Evolutionary conservation across 257 asterid species (phyloP).

Genomic region (Penstemon davidsonii): DNA sequence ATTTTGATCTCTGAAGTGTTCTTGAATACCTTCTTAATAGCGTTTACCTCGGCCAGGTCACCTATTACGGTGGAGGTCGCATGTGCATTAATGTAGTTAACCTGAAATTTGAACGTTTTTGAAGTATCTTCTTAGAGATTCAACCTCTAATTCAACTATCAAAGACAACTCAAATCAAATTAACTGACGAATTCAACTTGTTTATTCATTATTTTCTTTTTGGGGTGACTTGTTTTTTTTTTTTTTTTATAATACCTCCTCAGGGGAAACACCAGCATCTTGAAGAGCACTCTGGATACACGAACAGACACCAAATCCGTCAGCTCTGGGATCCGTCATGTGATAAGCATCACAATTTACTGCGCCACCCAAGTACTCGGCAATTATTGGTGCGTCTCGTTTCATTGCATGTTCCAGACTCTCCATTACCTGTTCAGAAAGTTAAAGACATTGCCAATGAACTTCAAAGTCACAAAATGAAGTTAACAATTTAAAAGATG

Average conservation of each 20-base stretch:
- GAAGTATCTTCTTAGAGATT: background rate
- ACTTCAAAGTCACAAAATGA: too few species aligned
- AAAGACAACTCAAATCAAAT: background rate
- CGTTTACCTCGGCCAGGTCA: constrained; percentile 57
- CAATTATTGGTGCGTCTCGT: constrained; percentile 85
- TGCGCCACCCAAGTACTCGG: constrained; percentile 95
- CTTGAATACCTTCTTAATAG: constrained; percentile 33
- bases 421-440: constrained; percentile 74
- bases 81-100: constrained; percentile 61
- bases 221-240: too few species aligned
- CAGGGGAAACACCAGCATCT: constrained; percentile 92
- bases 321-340: constrained; percentile 95
- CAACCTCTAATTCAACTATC: constrained; percentile 6
- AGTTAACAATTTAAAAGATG: background rate
- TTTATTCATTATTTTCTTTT: too few species aligned
- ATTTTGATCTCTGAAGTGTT: constrained; percentile 47
- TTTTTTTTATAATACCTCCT: constrained; percentile 57
- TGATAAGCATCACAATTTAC: constrained; percentile 94
- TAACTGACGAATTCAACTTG: too few species aligned
- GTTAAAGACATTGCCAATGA: constrained; percentile 1
- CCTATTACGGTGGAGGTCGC: constrained; percentile 64
- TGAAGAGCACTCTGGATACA: constrained; percentile 72
- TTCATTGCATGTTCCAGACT: constrained; percentile 93
- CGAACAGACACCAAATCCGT: constrained; percentile 92
- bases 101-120: background rate